Base-by-base conservation (phyloP, 768 basidiomycete species). In the Serendipita vermifera region DNA sequence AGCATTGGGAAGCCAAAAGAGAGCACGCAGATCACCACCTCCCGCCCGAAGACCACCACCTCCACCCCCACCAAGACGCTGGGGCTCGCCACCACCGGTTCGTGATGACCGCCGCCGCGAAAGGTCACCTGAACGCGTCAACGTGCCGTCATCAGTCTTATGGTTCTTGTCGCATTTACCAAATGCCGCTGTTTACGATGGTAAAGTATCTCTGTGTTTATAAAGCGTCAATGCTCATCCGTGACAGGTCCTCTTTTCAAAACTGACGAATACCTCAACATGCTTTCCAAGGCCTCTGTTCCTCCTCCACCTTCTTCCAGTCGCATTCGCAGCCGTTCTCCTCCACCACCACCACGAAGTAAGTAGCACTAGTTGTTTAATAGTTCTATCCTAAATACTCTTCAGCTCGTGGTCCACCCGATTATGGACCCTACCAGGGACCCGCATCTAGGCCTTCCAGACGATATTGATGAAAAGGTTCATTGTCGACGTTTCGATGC, bases 141-240 rank as follows among this genome's bases (percentile, higher is more conserved):
- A 71, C 59, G 76, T 91, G 31, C 71, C 71, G 20, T 66, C 64
- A 39, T 62, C 67, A 0, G 62, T 94, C 14, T 77, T 79, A n/a
- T 86, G 82, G 81, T 94, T 97, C 68, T 72, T 96, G 32, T 82
- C 83, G 26, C 80, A 82, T 59, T 69, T 98, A 51, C 93, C 93
- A 3, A 69, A 76, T 36, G 72, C 85, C 3, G 60, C 68, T 13
- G 68, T 77, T n/a, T 97, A 96, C 67, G 88, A 96, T 69, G 93
- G 91, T 91, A 60, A 62, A 81, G 39, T 56, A 41, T 35, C 17
- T 54, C 31, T 22, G 58, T 32, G 57, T 56, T 29, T 46, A 58
- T 54, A 29, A 55, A 60, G 57, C 55, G 38, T 33, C 60, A 41
- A 55, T 35, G 51, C 35, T n/a, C 24, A 33, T 55, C 3, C 31